Percentiles rank a stretch among this genome's conserved stretches.
Conservation (phyloP, 257 asterid genomes). For the Nicotiana knightiana region DNA sequence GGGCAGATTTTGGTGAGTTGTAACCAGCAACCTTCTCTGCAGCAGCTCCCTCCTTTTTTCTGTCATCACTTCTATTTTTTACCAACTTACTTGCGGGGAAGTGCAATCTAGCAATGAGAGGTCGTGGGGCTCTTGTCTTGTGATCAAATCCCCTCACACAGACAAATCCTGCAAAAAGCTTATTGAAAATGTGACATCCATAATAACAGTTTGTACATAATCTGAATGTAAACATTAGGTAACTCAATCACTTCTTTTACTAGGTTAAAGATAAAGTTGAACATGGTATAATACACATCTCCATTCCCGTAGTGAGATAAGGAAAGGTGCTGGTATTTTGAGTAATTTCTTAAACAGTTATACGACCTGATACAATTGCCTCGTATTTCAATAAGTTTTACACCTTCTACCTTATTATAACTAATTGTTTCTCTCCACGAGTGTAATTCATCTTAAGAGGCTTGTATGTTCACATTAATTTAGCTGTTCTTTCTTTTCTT, state of each 20-base stretch:
- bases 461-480: neutral
- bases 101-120: constrained; percentile 34
- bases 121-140: constrained; percentile 26
- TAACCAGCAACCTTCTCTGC: constrained; percentile 18
- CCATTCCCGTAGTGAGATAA: neutral
- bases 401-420: no score
- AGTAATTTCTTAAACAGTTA: neutral
- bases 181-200: constrained; percentile 7
- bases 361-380: no score
- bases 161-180: constrained; percentile 35
- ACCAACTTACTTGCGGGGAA: constrained; percentile 26
- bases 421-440: neutral
- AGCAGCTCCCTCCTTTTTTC: constrained; percentile 16
- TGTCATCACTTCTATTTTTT: constrained; percentile 17
- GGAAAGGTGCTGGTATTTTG: neutral
- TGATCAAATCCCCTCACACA: constrained; percentile 44
- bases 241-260: neutral
- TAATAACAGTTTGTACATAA: neutral
- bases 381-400: no score
- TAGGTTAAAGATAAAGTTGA: neutral
- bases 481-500: neutral
- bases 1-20: constrained; percentile 22
- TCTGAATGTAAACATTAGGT: neutral
- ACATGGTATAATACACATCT: neutral
- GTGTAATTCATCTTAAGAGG: neutral